These are phyloP conservation scores for Rosa multiflora DNA, from an alignment of 306 rosid species.

Conservation along the genomic window DNA sequence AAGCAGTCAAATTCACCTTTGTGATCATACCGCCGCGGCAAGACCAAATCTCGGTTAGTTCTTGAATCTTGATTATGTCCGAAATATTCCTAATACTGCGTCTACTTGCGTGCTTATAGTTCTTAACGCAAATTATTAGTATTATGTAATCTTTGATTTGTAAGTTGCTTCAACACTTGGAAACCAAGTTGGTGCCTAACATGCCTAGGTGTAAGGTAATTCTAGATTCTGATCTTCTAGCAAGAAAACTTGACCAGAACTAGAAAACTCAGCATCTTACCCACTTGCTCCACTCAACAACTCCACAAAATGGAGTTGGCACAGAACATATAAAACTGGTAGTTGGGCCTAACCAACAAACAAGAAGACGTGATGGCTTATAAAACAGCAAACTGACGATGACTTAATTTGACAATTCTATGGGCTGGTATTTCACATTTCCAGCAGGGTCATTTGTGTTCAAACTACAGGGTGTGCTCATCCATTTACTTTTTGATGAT, in stretches of 20 bases:
- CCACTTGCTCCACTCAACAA: not conserved
- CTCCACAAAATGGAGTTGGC: not conserved
- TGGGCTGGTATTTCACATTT: not conserved
- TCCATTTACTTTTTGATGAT: not conserved
- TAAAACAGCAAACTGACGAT: not conserved
- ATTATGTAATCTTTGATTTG: not conserved
- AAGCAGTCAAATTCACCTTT: conserved; percentile 4
- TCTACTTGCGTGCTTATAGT: not conserved
- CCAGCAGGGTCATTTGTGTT: not conserved
- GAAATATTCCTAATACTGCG: not conserved
- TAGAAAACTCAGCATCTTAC: not conserved
- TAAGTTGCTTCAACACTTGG: not conserved
- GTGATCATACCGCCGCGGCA: not conserved
- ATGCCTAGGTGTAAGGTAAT: not conserved
- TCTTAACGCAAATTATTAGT: not conserved
- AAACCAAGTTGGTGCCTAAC: not conserved
- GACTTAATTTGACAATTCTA: not conserved
- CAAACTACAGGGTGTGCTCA: not conserved
- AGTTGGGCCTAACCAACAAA: not conserved
- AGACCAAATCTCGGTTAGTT: not conserved
- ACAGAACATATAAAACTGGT: not conserved
- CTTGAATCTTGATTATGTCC: not conserved
- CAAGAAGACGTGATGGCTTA: not conserved
- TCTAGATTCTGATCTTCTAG: not conserved
- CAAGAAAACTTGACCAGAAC: not conserved